phyloP scores from a whole-genome alignment of 1,139 yeast genomes.

The Candida sanyaensis region DNA sequence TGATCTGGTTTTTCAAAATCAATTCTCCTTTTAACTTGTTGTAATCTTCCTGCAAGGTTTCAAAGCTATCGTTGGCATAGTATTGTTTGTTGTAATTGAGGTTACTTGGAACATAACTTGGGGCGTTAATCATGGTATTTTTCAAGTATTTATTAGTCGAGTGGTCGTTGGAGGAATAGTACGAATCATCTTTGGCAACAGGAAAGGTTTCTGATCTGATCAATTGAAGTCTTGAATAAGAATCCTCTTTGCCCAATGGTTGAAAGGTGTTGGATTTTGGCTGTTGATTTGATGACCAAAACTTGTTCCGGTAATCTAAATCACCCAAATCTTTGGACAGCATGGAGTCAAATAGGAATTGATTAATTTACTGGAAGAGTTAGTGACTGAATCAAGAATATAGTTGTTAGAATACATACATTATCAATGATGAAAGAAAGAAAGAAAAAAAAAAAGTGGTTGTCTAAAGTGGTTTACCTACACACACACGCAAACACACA shows the following conservation, averaged over 20 bases:
- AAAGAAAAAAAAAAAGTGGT: not conserved
- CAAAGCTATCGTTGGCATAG: conserved; percentile 1
- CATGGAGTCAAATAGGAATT: conserved; percentile 13
- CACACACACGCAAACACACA: not conserved
- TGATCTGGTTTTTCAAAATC: conserved; percentile 35
- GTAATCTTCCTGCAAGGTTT: conserved; percentile 20
- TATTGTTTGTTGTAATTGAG: conserved; percentile 2
- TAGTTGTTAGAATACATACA: conserved; percentile 4
- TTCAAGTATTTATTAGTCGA: conserved; percentile 8
- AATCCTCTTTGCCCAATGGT: conserved; percentile 5
- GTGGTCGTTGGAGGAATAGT: not conserved
- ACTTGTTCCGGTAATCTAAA: conserved; percentile 7
- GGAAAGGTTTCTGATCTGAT: conserved; percentile 3
- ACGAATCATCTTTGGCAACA: conserved; percentile 2
- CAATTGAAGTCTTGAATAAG: not conserved
- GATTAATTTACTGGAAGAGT: conserved; percentile 10
- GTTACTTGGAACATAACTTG: conserved; percentile 28
- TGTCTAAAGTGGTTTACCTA: not conserved
- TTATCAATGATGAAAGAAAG: conserved; percentile 1
- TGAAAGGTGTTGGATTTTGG: conserved; percentile 1
- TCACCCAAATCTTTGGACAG: conserved; percentile 14
- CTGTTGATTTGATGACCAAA: conserved; percentile 9
- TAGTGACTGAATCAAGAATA: conserved; percentile 1
- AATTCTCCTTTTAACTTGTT: conserved; percentile 34
- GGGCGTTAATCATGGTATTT: conserved; percentile 25